phyloP scores from a whole-genome alignment of 2,329 filamentous ascomycete genomes.

The Fusarium chuoi region DNA sequence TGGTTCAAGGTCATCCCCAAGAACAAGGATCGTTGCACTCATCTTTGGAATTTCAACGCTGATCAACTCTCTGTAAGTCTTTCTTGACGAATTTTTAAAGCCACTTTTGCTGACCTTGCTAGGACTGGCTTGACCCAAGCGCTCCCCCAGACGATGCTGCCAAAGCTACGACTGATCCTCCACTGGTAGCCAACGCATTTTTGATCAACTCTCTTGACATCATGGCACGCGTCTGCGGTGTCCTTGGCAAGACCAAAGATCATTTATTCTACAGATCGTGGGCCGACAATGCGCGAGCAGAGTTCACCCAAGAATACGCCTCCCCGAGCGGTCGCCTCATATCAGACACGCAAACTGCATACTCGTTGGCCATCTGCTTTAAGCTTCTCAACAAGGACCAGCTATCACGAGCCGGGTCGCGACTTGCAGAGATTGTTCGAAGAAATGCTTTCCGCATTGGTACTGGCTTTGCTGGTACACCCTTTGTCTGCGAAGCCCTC shows the following conservation, averaged over 20 bases:
- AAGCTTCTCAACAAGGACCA: slow-evolving; percentile 20
- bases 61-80: slow-evolving; percentile 37
- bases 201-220: slow-evolving; percentile 56
- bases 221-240: slow-evolving; percentile 48
- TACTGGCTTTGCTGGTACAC: slow-evolving; percentile 53
- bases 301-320: slow-evolving; percentile 37
- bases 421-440: slow-evolving; percentile 30
- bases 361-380: slow-evolving; percentile 39
- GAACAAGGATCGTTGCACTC: slow-evolving; percentile 48
- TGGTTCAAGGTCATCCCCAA: slow-evolving; percentile 51
- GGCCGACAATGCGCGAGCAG: slow-evolving; percentile 22
- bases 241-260: slow-evolving; percentile 44
- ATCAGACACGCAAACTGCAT: slow-evolving; percentile 40
- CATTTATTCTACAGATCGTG: slow-evolving; percentile 14
- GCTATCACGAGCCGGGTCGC: slow-evolving; percentile 10
- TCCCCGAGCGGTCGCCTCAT: slow-evolving; percentile 33
- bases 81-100: fast-evolving
- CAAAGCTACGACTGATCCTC: slow-evolving; percentile 52
- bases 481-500: slow-evolving; percentile 43
- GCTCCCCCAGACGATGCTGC: slow-evolving; percentile 54
- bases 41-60: slow-evolving; percentile 51
- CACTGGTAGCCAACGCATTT: slow-evolving; percentile 59
- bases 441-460: slow-evolving; percentile 34
- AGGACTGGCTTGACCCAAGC: slow-evolving; percentile 62
- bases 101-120: slow-evolving; percentile 30